A percentile compares a stretch with the other conserved stretches of the same genome.
phyloP scores from a whole-genome alignment of 345 rosid genomes.

The Adansonia digitata region DNA sequence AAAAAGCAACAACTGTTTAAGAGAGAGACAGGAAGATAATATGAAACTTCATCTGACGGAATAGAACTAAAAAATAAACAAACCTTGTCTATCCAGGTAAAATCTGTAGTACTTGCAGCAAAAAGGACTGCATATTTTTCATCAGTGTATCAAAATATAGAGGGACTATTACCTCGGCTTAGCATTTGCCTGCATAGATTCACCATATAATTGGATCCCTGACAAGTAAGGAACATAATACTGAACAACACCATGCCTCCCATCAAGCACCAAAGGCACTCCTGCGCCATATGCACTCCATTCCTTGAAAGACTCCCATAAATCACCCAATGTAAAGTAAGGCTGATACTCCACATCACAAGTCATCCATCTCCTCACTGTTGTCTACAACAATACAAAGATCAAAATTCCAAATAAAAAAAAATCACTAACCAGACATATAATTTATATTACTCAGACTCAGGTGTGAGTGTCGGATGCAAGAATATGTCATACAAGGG shows the following conservation, averaged over 20 bases:
- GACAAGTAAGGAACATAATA: slow-evolving; percentile 74
- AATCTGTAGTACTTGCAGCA: not conserved
- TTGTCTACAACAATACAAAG: slow-evolving; percentile 34
- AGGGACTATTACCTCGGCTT: slow-evolving; percentile 38
- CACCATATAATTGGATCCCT: slow-evolving; percentile 59
- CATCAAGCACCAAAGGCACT: slow-evolving; percentile 57
- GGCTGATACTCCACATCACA: slow-evolving; percentile 34
- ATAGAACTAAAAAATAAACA: too few relatives aligned
- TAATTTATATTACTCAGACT: too few relatives aligned
- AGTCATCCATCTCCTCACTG: slow-evolving; percentile 33
- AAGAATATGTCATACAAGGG: too few relatives aligned
- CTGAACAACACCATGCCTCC: slow-evolving; percentile 54
- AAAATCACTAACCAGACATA: not conserved
- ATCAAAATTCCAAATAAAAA: slow-evolving; percentile 14
- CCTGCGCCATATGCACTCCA: slow-evolving; percentile 87
- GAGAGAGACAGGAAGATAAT: not conserved
- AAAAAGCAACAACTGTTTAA: not conserved
- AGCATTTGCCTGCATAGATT: too few relatives aligned
- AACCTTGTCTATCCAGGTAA: not conserved
- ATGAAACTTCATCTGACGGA: too few relatives aligned
- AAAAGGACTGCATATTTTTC: not conserved
- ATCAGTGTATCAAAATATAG: not conserved
- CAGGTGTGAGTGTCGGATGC: too few relatives aligned
- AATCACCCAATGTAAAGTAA: slow-evolving; percentile 62
- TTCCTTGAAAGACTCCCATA: slow-evolving; percentile 76